phyloP scores from a whole-genome alignment of 2,329 filamentous ascomycete genomes.

The Curvularia sp. region DNA sequence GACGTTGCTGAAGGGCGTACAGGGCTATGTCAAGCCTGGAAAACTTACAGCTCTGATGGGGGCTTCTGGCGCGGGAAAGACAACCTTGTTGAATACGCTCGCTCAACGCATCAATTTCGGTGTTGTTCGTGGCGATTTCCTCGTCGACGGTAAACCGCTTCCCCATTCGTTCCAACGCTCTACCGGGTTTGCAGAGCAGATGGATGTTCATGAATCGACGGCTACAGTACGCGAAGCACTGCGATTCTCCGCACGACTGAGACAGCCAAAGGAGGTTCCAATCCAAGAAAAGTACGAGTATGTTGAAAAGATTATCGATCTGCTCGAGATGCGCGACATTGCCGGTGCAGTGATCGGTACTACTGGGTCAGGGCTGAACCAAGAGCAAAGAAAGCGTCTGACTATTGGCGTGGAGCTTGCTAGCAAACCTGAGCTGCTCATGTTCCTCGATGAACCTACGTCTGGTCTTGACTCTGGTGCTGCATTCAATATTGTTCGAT shows the following conservation, averaged over 20 bases:
- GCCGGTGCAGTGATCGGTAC: constrained; percentile 70
- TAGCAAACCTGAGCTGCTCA: constrained; percentile 72
- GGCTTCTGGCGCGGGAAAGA: constrained; percentile 64
- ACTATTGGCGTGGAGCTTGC: constrained; percentile 69
- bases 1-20: constrained; percentile 64
- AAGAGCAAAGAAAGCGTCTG: constrained; percentile 72
- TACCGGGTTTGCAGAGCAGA: constrained; percentile 78
- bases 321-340: constrained; percentile 70
- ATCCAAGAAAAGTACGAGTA: constrained; percentile 69
- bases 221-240: constrained; percentile 70
- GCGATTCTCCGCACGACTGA: constrained; percentile 68
- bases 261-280: constrained; percentile 66
- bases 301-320: constrained; percentile 68
- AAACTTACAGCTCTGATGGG: constrained; percentile 82
- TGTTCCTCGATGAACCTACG: constrained; percentile 81
- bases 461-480: constrained; percentile 75
- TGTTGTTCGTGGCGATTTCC: constrained; percentile 54
- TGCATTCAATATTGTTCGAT: constrained; percentile 70
- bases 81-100: constrained; percentile 47
- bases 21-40: constrained; percentile 90
- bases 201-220: constrained; percentile 68
- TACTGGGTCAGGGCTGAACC: constrained; percentile 58
- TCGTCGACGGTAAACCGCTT: constrained; percentile 52
- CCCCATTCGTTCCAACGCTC: constrained; percentile 77
- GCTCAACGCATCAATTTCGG: constrained; percentile 56